phyloP scores from a whole-genome alignment of 768 basidiomycete species.

The Russula brevipes region DNA sequence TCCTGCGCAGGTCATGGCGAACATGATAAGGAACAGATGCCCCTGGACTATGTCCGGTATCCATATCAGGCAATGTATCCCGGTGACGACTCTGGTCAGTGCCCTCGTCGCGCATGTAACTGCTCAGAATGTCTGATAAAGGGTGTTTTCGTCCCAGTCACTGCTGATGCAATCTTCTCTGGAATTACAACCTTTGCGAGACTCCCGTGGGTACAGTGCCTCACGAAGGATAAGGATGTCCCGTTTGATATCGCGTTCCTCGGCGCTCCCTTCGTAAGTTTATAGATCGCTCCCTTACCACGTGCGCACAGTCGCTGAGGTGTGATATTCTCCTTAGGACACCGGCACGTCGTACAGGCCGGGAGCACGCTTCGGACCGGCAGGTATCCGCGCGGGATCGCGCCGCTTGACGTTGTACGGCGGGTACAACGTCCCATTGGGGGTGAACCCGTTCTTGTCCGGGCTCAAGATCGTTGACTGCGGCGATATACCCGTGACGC shows the following conservation, averaged over 20 bases:
- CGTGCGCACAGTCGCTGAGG: not conserved
- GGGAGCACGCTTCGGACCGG: slow-evolving; percentile 82
- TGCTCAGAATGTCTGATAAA: not conserved
- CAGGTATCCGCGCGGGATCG: slow-evolving; percentile 75
- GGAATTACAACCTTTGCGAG: slow-evolving; percentile 84
- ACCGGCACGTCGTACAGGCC: slow-evolving; percentile 74
- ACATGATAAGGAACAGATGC: slow-evolving; percentile 48
- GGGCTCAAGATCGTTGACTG: slow-evolving; percentile 71
- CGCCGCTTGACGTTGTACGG: slow-evolving; percentile 71
- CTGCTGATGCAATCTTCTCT: slow-evolving; percentile 73
- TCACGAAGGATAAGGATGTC: slow-evolving; percentile 52
- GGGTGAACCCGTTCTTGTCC: slow-evolving; percentile 64
- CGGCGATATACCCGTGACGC: slow-evolving; percentile 73
- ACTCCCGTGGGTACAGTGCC: slow-evolving; percentile 78
- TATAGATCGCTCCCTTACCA: no score
- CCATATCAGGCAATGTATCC: slow-evolving; percentile 59
- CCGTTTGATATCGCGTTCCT: slow-evolving; percentile 79
- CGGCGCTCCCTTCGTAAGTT: slow-evolving; percentile 67
- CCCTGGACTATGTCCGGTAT: slow-evolving; percentile 61
- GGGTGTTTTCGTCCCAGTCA: slow-evolving; percentile 40
- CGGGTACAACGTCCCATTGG: slow-evolving; percentile 72
- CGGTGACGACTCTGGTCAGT: slow-evolving; percentile 51
- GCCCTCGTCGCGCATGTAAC: not conserved
- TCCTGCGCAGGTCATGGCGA: slow-evolving; percentile 34
- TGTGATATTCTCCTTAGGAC: slow-evolving; percentile 38